These are phyloP conservation scores for Ophiostoma novo-ulmi DNA, from an alignment of 2,329 filamentous ascomycete genomes.

Conservation along the genomic window DNA sequence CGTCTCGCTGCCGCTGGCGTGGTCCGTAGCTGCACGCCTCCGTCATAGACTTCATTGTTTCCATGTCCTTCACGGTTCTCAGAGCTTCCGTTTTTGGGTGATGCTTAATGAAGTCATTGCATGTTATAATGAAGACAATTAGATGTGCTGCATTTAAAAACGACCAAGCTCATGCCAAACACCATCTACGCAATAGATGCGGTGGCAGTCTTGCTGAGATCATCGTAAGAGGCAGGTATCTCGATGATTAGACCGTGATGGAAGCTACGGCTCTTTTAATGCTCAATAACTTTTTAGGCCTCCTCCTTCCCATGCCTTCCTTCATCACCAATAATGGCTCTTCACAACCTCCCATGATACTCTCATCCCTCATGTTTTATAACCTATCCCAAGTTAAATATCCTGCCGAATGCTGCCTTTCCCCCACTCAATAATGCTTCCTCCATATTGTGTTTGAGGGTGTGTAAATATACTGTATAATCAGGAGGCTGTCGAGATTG, in stretches of 20 bases:
- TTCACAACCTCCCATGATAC: neutral
- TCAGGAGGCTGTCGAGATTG: no score
- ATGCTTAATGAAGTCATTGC: neutral
- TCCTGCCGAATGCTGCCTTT: neutral
- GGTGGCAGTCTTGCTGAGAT: neutral
- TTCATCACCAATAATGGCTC: neutral
- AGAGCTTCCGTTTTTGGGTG: neutral
- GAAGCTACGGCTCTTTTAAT: neutral
- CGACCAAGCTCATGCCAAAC: neutral
- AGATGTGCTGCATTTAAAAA: neutral
- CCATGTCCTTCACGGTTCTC: neutral
- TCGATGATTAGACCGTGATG: neutral
- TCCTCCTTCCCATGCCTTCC: neutral
- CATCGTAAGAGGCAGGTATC: neutral
- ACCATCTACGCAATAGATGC: conserved; percentile 16
- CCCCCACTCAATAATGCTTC: neutral
- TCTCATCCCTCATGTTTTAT: neutral
- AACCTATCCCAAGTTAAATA: neutral
- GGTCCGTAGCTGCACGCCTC: neutral
- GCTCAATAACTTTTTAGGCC: no score
- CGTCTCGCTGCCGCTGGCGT: neutral
- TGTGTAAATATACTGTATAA: neutral
- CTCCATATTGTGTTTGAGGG: neutral
- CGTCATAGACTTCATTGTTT: neutral
- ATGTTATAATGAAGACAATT: neutral